Base-by-base conservation (phyloP, 1,284 basidiomycete species). In the Laetiporus sulphureus region DNA sequence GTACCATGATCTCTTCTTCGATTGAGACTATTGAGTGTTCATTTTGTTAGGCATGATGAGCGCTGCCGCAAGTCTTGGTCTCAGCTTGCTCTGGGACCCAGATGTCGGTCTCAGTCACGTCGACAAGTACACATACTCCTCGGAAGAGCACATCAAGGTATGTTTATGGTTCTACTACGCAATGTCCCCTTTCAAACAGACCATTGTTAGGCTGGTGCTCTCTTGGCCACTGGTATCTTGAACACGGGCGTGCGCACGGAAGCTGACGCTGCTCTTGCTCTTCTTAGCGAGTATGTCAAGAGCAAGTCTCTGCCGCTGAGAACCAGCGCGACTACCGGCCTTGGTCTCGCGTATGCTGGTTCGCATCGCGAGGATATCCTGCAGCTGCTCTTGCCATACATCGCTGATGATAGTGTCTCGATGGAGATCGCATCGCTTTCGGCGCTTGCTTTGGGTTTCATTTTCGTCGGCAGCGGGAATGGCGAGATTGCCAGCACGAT, bases 51-150 rank as follows among this genome's bases (percentile, higher is more conserved):
- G 92, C 45, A 98, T 97, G 92, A 83, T 96, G 74, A 93, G 90
- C 50, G 96, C 96, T 15, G 81, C 95, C 16, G 96, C 96, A 2
- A 94, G 90, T 47, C 76, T 98, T 40, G 96, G 96, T 36, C 73
- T 99, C 44, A 89, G 87, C 63, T 69, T 98, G 53, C 72, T 99
- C 2, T 99, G 96, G 96, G 94, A 99, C 63, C 91, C 91, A 21
- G 96, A 99, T 47, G 77, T 87, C 45, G 96, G 96, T 56, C 74
- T 99, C 43, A 87, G 83, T 60, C 90, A 95, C 55, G 87, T 98
- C 52, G 96, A 99, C 73, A 97, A 94, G 66, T 99, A 97, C 68
- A 92, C 94, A 3, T 99, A 99, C 65, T 93, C 91, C 0, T 69
- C 86, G 6, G 95, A 99, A 57, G 96, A 99, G 62, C 77, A 94